Conservation (phyloP, 2,329 filamentous ascomycete genomes). For the Zalaria sp. region DNA sequence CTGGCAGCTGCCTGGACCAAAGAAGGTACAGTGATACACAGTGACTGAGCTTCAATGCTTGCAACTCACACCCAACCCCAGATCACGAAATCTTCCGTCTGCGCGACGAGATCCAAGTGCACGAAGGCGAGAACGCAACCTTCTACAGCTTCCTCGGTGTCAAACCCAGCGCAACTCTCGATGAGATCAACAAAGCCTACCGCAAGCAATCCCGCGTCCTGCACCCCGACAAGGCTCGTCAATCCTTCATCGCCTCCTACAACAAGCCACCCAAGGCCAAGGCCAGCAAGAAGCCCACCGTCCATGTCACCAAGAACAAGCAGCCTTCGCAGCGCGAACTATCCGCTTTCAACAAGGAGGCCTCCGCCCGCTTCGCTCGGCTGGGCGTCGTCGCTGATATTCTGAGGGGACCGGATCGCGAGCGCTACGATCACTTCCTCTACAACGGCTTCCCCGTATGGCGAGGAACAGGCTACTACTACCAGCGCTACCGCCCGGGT, state of each 20-base stretch:
- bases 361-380: conserved; percentile 69
- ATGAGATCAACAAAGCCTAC: conserved; percentile 89
- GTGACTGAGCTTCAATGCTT: background rate
- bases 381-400: conserved; percentile 76
- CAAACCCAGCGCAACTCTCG: conserved; percentile 55
- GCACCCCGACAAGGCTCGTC: conserved; percentile 92
- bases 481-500: conserved; percentile 82
- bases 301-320: conserved; percentile 54
- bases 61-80: conserved; percentile 21
- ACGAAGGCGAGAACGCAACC: conserved; percentile 64
- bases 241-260: conserved; percentile 61
- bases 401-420: conserved; percentile 63
- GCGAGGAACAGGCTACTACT: conserved; percentile 98
- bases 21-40: conserved; percentile 46
- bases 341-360: conserved; percentile 63
- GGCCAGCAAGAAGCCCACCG: conserved; percentile 40
- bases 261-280: conserved; percentile 32
- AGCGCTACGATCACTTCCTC: conserved; percentile 91
- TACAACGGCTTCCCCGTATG: conserved; percentile 86
- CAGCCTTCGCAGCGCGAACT: conserved; percentile 61
- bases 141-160: conserved; percentile 92
- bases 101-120: conserved; percentile 65
- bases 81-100: conserved; percentile 98
- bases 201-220: conserved; percentile 70
- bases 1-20: conserved; percentile 70